phyloP scores from a whole-genome alignment of 768 basidiomycete species.

The Hemileccinum rubropunctum region DNA sequence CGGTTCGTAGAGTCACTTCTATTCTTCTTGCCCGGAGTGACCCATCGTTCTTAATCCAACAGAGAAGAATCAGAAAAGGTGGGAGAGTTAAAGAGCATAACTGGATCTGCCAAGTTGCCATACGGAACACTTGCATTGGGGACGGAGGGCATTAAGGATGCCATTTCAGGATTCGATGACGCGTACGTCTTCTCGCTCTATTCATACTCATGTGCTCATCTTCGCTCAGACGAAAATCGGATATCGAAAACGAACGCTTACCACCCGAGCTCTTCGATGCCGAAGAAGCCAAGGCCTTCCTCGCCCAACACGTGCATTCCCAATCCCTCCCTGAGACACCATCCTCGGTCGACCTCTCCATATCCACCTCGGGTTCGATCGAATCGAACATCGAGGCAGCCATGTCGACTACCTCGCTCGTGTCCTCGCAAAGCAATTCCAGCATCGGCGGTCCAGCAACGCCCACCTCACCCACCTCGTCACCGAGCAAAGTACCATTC shows the following conservation, averaged over 20 bases:
- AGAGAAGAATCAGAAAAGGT: constrained; percentile 98
- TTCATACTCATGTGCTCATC: neutral
- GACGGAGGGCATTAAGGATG: constrained; percentile 92
- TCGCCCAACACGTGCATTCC: constrained; percentile 35
- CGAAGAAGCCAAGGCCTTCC: constrained; percentile 61
- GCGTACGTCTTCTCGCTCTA: constrained; percentile 63
- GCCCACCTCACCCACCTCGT: constrained; percentile 40
- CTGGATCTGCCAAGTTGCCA: constrained; percentile 74
- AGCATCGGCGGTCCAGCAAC: constrained; percentile 17
- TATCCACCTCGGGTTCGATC: constrained; percentile 44
- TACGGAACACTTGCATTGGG: constrained; percentile 84
- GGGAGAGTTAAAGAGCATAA: constrained; percentile 92
- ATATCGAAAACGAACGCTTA: constrained; percentile 98
- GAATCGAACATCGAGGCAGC: constrained; percentile 39
- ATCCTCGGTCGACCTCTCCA: constrained; percentile 38
- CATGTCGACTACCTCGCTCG: constrained; percentile 21
- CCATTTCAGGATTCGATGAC: constrained; percentile 91
- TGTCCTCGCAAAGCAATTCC: constrained; percentile 23
- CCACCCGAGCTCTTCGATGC: constrained; percentile 93
- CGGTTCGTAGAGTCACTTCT: constrained; percentile 59
- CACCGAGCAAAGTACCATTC: constrained; percentile 51
- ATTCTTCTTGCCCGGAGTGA: neutral
- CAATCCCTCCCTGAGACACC: constrained; percentile 54
- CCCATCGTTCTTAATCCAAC: neutral
- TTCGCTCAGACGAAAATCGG: constrained; percentile 79